phyloP scores from a whole-genome alignment of 2,329 filamentous ascomycete species.

The Fusarium domesticum region DNA sequence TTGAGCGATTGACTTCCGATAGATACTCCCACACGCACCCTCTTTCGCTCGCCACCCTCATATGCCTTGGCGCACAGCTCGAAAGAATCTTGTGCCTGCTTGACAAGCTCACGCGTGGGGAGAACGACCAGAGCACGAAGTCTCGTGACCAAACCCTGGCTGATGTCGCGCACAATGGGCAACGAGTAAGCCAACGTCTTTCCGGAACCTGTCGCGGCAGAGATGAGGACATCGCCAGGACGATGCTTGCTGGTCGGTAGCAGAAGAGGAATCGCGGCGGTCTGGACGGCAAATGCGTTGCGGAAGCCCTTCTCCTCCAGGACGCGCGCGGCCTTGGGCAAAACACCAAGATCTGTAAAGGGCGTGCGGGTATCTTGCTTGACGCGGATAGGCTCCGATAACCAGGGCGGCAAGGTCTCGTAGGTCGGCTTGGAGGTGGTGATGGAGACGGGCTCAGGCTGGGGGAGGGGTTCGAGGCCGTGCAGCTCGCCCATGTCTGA shows the following conservation, averaged over 20 bases:
- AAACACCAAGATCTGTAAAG: constrained; percentile 64
- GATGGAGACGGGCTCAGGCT: constrained; percentile 63
- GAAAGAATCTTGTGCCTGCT: constrained; percentile 76
- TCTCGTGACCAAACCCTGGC: constrained; percentile 59
- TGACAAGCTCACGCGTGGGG: constrained; percentile 85
- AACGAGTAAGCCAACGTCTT: constrained; percentile 92
- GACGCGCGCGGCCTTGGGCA: constrained; percentile 55
- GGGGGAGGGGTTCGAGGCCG: constrained; percentile 77
- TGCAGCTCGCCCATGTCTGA: constrained; percentile 50
- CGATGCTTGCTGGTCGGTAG: constrained; percentile 61
- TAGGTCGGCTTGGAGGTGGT: constrained; percentile 62
- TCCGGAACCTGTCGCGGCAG: constrained; percentile 90
- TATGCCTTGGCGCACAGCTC: constrained; percentile 68
- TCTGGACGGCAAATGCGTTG: constrained; percentile 45
- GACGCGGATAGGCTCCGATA: constrained; percentile 71
- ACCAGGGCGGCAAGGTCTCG: constrained; percentile 76
- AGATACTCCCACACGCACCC: constrained; percentile 75
- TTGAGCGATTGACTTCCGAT: constrained; percentile 77
- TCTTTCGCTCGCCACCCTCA: constrained; percentile 54
- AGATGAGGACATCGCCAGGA: constrained; percentile 79
- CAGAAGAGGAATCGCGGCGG: constrained; percentile 69
- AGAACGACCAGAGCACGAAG: constrained; percentile 81
- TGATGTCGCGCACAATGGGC: constrained; percentile 76
- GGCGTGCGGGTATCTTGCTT: constrained; percentile 55
- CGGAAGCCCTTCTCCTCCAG: constrained; percentile 58